Conservation (phyloP, 2,329 filamentous ascomycete genomes). For the Annulohypoxylon truncatum region DNA sequence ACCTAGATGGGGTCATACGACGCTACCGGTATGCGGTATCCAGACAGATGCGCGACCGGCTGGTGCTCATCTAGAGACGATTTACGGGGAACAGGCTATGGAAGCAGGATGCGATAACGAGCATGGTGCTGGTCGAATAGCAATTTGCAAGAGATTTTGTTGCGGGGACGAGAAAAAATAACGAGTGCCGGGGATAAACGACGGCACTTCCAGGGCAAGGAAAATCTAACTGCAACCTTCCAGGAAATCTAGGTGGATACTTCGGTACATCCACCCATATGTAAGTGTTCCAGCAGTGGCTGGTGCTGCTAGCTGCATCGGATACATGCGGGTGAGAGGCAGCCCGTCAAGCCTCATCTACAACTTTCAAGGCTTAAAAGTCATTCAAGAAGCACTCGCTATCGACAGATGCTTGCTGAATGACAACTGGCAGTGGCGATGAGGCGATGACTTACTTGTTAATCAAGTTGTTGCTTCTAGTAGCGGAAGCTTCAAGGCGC, state of each 20-base stretch:
- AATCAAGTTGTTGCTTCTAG: slow-evolving; percentile 8
- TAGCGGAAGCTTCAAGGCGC: slow-evolving; percentile 32
- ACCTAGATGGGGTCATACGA: slow-evolving; percentile 40
- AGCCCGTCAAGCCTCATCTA: slow-evolving; percentile 21
- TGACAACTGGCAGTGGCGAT: slow-evolving; percentile 41
- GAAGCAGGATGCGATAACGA: slow-evolving; percentile 19
- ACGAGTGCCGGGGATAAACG: slow-evolving; percentile 10
- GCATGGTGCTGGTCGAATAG: slow-evolving; percentile 18
- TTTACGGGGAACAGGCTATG: slow-evolving; percentile 18
- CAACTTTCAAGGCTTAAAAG: neutral
- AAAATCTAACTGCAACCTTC: neutral
- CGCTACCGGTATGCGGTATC: slow-evolving; percentile 32
- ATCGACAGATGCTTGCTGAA: slow-evolving; percentile 23
- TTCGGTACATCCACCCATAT: slow-evolving; percentile 6
- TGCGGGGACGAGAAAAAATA: slow-evolving; percentile 3
- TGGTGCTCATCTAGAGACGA: slow-evolving; percentile 1
- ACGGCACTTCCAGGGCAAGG: slow-evolving; percentile 1
- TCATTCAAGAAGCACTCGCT: neutral
- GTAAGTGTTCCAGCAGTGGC: slow-evolving; percentile 34
- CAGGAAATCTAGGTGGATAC: neutral
- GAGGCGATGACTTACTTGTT: slow-evolving; percentile 10
- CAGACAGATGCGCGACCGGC: slow-evolving; percentile 23
- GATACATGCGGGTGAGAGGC: slow-evolving; percentile 39
- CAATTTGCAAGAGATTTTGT: slow-evolving; percentile 8
- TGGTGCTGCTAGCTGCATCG: slow-evolving; percentile 33